Percentiles rank a stretch among this genome's conserved stretches.
These are phyloP conservation scores for Claviceps africana DNA, from an alignment of 2,329 filamentous ascomycete species.

Conservation along the genomic window DNA sequence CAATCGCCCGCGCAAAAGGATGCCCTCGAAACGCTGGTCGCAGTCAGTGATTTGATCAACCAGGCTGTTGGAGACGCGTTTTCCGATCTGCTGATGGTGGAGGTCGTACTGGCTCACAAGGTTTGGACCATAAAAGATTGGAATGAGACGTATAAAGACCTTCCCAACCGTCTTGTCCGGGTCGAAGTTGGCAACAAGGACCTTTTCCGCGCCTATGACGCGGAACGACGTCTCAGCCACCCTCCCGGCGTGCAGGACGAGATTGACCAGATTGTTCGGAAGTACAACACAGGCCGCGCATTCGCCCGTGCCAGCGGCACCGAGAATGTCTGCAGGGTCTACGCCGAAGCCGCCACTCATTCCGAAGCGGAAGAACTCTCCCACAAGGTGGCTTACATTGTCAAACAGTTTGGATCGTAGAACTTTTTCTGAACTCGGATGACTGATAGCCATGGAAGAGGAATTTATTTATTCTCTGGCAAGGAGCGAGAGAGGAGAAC, in stretches of 20 bases:
- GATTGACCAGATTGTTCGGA: slow-evolving; percentile 77
- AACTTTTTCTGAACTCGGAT: slow-evolving; percentile 2
- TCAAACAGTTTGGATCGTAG: slow-evolving; percentile 41
- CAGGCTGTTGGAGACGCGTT: slow-evolving; percentile 94
- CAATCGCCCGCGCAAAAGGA: slow-evolving; percentile 86
- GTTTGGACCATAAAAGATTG: slow-evolving; percentile 81
- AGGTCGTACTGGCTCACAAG: slow-evolving; percentile 93
- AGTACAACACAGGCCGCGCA: slow-evolving; percentile 77
- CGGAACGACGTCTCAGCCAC: slow-evolving; percentile 72
- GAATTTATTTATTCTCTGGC: neutral
- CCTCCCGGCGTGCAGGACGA: slow-evolving; percentile 68
- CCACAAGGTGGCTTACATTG: slow-evolving; percentile 63
- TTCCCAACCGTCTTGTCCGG: slow-evolving; percentile 88
- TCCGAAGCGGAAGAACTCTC: slow-evolving; percentile 86
- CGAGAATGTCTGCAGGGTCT: slow-evolving; percentile 90
- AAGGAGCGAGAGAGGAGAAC: neutral
- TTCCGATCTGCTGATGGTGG: slow-evolving; percentile 89
- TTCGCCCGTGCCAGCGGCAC: slow-evolving; percentile 92
- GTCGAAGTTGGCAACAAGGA: slow-evolving; percentile 82
- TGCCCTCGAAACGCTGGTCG: slow-evolving; percentile 70
- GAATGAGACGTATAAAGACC: slow-evolving; percentile 82
- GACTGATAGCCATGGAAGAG: no score
- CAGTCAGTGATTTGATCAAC: slow-evolving; percentile 85
- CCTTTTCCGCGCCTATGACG: slow-evolving; percentile 81
- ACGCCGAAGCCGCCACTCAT: slow-evolving; percentile 82